phyloP scores from a whole-genome alignment of 2,329 filamentous ascomycete species.

The Hymenoscyphus salicellus region DNA sequence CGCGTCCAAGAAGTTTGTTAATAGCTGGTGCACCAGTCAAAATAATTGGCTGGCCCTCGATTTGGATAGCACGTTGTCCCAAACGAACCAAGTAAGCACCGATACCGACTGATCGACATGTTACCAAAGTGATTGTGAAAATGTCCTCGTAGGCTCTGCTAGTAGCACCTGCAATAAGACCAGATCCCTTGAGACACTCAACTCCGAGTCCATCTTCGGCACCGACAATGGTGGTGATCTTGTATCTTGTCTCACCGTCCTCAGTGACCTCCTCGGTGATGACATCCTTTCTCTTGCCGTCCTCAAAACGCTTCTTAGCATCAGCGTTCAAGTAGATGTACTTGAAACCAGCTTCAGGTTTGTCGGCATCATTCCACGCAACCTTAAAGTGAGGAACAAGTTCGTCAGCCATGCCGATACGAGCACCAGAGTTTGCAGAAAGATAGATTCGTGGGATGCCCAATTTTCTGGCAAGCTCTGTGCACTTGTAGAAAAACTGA shows the following conservation, averaged over 20 bases:
- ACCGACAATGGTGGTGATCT: conserved; percentile 91
- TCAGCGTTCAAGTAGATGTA: conserved; percentile 92
- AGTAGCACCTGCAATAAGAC: conserved; percentile 96
- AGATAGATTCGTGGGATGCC: conserved; percentile 97
- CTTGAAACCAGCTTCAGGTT: conserved; percentile 87
- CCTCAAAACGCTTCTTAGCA: conserved; percentile 81
- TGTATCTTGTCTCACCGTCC: conserved; percentile 84
- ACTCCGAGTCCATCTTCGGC: conserved; percentile 95
- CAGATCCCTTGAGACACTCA: conserved; percentile 93
- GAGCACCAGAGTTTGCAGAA: conserved; percentile 97
- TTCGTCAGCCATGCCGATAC: conserved; percentile 94
- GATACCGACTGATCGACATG: conserved; percentile 97
- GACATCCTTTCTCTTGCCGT: conserved; percentile 69
- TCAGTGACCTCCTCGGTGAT: conserved; percentile 86
- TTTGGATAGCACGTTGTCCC: conserved; percentile 96
- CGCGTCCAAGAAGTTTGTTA: conserved; percentile 96
- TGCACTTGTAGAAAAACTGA: conserved; percentile 98
- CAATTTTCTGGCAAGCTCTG: conserved; percentile 87
- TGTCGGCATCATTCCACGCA: conserved; percentile 83
- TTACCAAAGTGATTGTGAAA: conserved; percentile 96
- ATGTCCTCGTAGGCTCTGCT: conserved; percentile 98
- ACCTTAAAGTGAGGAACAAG: conserved; percentile 96
- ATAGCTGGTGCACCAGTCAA: conserved; percentile 94
- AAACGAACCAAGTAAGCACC: conserved; percentile 98
- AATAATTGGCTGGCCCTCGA: conserved; percentile 98